These are phyloP conservation scores for Hericium coralloides DNA, from an alignment of 768 basidiomycete genomes.

Conservation along the genomic window DNA sequence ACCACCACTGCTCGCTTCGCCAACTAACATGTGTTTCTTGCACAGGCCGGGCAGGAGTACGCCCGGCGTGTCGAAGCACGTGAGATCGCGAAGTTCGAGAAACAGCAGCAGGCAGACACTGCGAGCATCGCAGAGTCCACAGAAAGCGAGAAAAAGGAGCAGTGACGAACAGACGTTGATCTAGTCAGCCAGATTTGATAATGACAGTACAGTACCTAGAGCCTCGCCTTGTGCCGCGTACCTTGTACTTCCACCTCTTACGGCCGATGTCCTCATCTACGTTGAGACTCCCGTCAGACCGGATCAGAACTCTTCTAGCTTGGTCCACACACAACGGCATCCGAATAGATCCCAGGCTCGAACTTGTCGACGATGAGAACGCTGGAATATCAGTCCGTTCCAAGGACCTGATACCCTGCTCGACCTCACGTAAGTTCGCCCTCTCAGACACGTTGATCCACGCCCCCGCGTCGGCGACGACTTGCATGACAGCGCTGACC, in stretches of 20 bases:
- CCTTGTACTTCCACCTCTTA: no score
- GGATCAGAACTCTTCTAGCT: slow-evolving; percentile 5
- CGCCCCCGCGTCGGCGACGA: neutral
- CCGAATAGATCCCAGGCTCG: slow-evolving; percentile 11
- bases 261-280: no score
- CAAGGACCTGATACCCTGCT: neutral
- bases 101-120: slow-evolving; percentile 6
- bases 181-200: no score
- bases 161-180: neutral
- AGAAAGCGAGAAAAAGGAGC: slow-evolving; percentile 7
- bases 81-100: slow-evolving; percentile 10
- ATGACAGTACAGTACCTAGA: no score
- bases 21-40: slow-evolving; percentile 1
- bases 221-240: no score
- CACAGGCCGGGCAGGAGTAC: slow-evolving; percentile 76
- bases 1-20: neutral
- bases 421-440: neutral
- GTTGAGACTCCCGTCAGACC: neutral
- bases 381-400: slow-evolving; percentile 7
- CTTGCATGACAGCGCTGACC: neutral
- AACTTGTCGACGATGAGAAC: slow-evolving; percentile 8
- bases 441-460: neutral
- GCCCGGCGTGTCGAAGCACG: slow-evolving; percentile 13
- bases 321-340: slow-evolving; percentile 18
- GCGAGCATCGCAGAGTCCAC: slow-evolving; percentile 1